Conservation (phyloP, 352 stramenopile genomes). For the Phytophthora syringae region DNA sequence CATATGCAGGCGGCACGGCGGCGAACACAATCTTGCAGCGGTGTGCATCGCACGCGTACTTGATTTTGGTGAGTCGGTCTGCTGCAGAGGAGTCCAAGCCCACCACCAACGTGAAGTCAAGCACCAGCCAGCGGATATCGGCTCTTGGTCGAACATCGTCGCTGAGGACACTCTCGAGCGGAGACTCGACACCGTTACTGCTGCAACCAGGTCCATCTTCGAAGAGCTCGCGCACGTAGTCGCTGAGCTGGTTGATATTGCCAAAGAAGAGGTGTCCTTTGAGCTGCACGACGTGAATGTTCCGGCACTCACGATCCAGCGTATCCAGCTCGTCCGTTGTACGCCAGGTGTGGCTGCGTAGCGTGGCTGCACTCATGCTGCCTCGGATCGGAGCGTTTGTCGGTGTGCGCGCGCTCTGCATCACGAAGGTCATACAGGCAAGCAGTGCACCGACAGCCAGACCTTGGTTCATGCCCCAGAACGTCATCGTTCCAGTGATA, state of each 20-base stretch:
- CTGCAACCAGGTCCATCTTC: slow-evolving; percentile 23
- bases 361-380: slow-evolving; percentile 92
- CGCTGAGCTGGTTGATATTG: slow-evolving; percentile 91
- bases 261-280: slow-evolving; percentile 90
- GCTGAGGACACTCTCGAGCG: slow-evolving; percentile 27
- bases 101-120: slow-evolving; percentile 94
- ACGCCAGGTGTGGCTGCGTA: slow-evolving; percentile 79
- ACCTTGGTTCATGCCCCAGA: slow-evolving; percentile 92
- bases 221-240: slow-evolving; percentile 86
- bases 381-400: slow-evolving; percentile 90
- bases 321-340: slow-evolving; percentile 86
- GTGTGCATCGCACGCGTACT: slow-evolving; percentile 75
- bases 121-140: slow-evolving; percentile 71
- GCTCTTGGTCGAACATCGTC: slow-evolving; percentile 25
- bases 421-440: slow-evolving; percentile 91
- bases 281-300: slow-evolving; percentile 85
- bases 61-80: slow-evolving; percentile 81
- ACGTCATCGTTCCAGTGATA: slow-evolving; percentile 92
- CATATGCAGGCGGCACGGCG: slow-evolving; percentile 65
- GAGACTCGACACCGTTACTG: slow-evolving; percentile 12
- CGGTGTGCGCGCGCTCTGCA: slow-evolving; percentile 83
- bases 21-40: slow-evolving; percentile 75
- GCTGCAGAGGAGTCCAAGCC: slow-evolving; percentile 90
- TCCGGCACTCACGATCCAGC: slow-evolving; percentile 70
- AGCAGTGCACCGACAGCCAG: slow-evolving; percentile 89